Evolutionary conservation across 1,139 yeast species (phyloP).

Genomic region (Kodamaea arcana): DNA sequence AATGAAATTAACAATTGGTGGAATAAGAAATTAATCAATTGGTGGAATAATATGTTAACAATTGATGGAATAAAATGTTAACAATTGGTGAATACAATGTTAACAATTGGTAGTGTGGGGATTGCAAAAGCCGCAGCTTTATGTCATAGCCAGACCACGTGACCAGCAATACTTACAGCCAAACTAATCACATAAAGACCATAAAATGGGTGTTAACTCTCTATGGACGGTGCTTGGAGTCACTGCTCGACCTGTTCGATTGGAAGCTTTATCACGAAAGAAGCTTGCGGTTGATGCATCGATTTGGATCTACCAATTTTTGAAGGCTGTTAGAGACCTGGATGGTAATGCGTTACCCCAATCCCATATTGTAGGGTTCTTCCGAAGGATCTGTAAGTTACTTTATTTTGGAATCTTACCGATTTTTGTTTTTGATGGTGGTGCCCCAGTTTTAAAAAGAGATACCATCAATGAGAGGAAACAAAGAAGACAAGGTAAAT

Average conservation of each 20-base stretch:
- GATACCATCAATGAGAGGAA: conserved; percentile 69
- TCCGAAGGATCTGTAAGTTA: conserved; percentile 86
- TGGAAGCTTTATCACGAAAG: conserved; percentile 76
- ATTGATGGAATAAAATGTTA: too few species aligned
- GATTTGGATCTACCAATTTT: conserved; percentile 95
- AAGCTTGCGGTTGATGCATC: conserved; percentile 95
- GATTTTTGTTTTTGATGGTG: conserved; percentile 96
- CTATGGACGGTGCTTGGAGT: conserved; percentile 93
- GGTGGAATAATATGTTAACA: too few species aligned
- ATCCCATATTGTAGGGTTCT: conserved; percentile 91
- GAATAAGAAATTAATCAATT: too few species aligned
- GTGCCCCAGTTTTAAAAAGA: conserved; percentile 82
- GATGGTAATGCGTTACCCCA: conserved; percentile 76
- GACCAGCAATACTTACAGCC: too few species aligned
- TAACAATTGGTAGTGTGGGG: too few species aligned
- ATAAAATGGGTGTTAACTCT: conserved; percentile 98
- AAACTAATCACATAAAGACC: too few species aligned
- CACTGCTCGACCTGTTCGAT: conserved; percentile 81
- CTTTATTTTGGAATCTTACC: conserved; percentile 87
- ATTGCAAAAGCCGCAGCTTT: too few species aligned
- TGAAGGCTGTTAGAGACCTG: conserved; percentile 87
- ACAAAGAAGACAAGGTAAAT: conserved; percentile 69
- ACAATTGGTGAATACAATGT: too few species aligned
- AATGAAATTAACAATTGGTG: too few species aligned
- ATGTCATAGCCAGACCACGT: too few species aligned